Percentiles rank a stretch among this genome's conserved stretches.
phyloP scores from a whole-genome alignment of 106 monocot genomes.

The Phalaenopsis aphrodite region DNA sequence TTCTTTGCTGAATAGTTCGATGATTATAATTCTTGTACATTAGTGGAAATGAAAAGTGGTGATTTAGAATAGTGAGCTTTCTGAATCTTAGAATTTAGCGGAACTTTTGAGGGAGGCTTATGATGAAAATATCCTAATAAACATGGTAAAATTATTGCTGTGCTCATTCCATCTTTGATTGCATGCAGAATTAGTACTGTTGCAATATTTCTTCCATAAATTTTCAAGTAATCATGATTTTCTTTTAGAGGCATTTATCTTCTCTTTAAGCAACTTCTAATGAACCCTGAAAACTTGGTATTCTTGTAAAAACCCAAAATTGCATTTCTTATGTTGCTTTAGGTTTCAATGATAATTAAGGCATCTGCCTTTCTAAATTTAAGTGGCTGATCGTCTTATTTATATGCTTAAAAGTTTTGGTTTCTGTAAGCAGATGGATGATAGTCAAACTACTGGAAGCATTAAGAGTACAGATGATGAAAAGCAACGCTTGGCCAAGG shows the following conservation, averaged over 20 bases:
- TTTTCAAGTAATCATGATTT: background rate
- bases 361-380: background rate
- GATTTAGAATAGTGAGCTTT: too few relatives aligned
- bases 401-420: background rate
- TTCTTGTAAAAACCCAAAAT: background rate
- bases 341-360: background rate
- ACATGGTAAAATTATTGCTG: too few relatives aligned
- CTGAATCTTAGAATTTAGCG: too few relatives aligned
- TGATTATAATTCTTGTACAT: too few relatives aligned
- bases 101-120: too few relatives aligned
- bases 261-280: too few relatives aligned
- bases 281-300: too few relatives aligned
- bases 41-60: too few relatives aligned
- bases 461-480: conserved; percentile 79
- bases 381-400: background rate
- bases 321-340: background rate
- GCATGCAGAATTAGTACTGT: background rate
- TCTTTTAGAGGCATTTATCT: background rate
- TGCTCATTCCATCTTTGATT: background rate
- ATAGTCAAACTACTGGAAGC: conserved; percentile 75
- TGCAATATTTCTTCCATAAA: background rate
- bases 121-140: too few relatives aligned
- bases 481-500: conserved; percentile 62
- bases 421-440: conserved; percentile 71
- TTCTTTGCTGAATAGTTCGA: too few relatives aligned